Evolutionary conservation across 305 asterid genomes (phyloP), one percentile per base, ranked within the genome.

Genomic region (Monarda citriodora): DNA sequence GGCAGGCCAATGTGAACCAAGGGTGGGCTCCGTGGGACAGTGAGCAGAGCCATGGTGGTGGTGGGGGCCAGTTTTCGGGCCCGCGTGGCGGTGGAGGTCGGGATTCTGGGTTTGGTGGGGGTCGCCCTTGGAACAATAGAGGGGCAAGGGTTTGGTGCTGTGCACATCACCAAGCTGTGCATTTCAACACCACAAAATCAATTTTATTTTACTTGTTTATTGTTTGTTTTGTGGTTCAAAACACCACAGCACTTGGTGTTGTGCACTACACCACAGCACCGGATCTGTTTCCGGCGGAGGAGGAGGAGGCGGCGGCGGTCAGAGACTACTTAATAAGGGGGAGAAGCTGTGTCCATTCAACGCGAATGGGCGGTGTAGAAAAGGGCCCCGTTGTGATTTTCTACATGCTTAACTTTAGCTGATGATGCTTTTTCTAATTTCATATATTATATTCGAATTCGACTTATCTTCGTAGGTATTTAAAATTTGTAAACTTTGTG

Each of bases 371-470:
- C 74, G 79, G 18, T 90, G 99, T 77, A 70, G 65, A 72, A 94
- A 90, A 79, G 99, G 97, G 49, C 45, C 78, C 16, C 41, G 65
- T 23, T 94, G 99, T 75, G 82, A 94, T 79, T 90, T 70, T 65
- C 47, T 72, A 71, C 99, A 94, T 71, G 53, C 66, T 63, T 82
- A 53, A 71, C 79, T 36, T 36, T 34, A 34, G 12, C 12, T 34
- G 6, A 23, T 23, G 26, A 23, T 34, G 6, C 38, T 12, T 34
- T 34, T 34, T 34, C 38, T 34, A 12, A 34, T 34, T 34, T 34
- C 38, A 34, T 34, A 12, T 34, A 1, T 34, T 34, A 1, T 34
- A 34, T 34, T 34, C 9, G 38, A 34, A 34, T 34, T 34, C 12
- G 38, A 34, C 38, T 34, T 34, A 34, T 34, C 9, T 34, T 5